These are phyloP conservation scores for Fusarium globosum DNA, from an alignment of 2,329 filamentous ascomycete genomes.

Conservation along the genomic window DNA sequence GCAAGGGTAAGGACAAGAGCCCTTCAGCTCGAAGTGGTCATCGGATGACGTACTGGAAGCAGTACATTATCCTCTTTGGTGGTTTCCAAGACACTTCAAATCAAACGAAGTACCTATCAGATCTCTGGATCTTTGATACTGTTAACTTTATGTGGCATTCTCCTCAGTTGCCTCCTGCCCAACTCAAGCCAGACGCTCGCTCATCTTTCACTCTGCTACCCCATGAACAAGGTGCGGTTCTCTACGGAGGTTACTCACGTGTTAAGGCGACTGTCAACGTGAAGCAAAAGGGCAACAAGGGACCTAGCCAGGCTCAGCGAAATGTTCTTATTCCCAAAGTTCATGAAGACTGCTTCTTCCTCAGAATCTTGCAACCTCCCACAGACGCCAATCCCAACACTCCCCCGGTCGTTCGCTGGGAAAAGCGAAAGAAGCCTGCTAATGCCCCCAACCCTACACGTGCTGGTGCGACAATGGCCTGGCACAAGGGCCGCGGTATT, in stretches of 20 bases:
- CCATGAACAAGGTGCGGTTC: conserved; percentile 87
- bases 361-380: conserved; percentile 80
- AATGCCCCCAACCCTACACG: conserved; percentile 87
- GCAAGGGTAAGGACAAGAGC: conserved; percentile 77
- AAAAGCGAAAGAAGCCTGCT: conserved; percentile 89
- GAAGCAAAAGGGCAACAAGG: conserved; percentile 66
- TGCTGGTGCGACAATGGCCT: conserved; percentile 92
- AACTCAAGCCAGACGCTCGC: conserved; percentile 88
- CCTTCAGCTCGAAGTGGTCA: conserved; percentile 91
- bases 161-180: conserved; percentile 78
- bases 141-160: conserved; percentile 85
- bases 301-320: conserved; percentile 69
- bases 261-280: conserved; percentile 78
- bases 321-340: conserved; percentile 87
- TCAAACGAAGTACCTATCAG: conserved; percentile 91
- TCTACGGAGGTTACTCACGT: conserved; percentile 94
- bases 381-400: conserved; percentile 73
- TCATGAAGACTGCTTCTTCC: conserved; percentile 94
- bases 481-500: conserved; percentile 92
- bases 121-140: conserved; percentile 97
- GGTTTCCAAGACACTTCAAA: conserved; percentile 98
- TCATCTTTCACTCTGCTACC: conserved; percentile 94
- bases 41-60: conserved; percentile 96
- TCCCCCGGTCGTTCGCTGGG: conserved; percentile 85
- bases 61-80: conserved; percentile 95